Evolutionary conservation across 441 rosid genomes (phyloP).

Genomic region (Eruca vesicaria): DNA sequence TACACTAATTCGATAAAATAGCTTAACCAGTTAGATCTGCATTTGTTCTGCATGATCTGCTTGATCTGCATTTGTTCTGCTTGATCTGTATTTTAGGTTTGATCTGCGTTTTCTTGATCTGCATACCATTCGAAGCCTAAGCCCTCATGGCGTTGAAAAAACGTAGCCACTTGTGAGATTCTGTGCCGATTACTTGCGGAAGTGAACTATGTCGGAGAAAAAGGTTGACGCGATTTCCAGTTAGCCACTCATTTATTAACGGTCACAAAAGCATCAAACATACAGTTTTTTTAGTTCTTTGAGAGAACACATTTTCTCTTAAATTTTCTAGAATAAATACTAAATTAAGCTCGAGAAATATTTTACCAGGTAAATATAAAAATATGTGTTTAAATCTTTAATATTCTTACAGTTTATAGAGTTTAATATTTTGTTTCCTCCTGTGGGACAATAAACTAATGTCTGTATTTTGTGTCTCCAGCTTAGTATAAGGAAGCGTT

Average conservation of each 20-base stretch:
- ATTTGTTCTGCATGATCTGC: no score
- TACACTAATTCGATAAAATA: no score
- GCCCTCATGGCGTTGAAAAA: neutral
- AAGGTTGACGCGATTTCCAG: constrained; percentile 25
- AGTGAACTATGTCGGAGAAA: constrained; percentile 31
- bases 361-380: no score
- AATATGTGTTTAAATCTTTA: neutral
- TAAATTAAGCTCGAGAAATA: neutral
- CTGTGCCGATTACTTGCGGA: constrained; percentile 34
- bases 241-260: constrained; percentile 30
- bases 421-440: neutral
- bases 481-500: neutral
- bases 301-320: neutral
- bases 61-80: no score
- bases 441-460: neutral
- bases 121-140: no score
- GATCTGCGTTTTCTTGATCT: no score
- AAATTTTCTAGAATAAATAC: neutral
- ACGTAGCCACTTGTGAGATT: constrained; percentile 31
- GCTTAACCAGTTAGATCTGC: no score
- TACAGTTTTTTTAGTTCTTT: constrained; percentile 24
- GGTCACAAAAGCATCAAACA: constrained; percentile 22
- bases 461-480: neutral
- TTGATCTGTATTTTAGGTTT: no score
- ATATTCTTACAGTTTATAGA: neutral